phyloP scores from a whole-genome alignment of 2,329 filamentous ascomycete genomes.

The Colletotrichum sp. region DNA sequence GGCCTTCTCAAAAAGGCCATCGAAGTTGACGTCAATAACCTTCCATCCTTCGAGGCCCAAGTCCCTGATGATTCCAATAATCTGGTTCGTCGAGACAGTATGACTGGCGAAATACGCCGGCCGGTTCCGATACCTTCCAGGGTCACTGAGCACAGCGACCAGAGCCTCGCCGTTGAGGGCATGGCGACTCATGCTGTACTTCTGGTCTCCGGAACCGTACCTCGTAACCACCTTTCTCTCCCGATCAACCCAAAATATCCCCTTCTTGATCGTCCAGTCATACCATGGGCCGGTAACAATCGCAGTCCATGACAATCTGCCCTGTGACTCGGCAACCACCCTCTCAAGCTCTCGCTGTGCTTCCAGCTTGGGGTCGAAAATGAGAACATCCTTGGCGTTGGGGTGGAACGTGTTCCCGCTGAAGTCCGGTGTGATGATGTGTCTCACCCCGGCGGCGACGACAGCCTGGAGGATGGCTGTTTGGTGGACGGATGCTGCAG shows the following conservation, averaged over 20 bases:
- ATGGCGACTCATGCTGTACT: slow-evolving; percentile 1
- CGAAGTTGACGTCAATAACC: not conserved
- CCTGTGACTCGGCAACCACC: not conserved
- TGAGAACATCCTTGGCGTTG: slow-evolving; percentile 4
- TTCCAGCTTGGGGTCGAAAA: slow-evolving; percentile 20
- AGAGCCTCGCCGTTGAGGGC: slow-evolving; percentile 10
- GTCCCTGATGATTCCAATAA: not conserved
- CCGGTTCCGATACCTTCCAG: not conserved
- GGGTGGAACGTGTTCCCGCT: slow-evolving; percentile 24
- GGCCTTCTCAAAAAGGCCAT: not conserved
- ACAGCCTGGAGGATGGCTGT: slow-evolving; percentile 21
- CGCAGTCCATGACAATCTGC: slow-evolving; percentile 23
- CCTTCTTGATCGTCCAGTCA: slow-evolving; percentile 24
- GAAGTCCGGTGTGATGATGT: slow-evolving; percentile 26
- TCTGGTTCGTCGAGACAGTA: slow-evolving; percentile 7
- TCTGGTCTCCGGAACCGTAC: slow-evolving; percentile 8
- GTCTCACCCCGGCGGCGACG: slow-evolving; percentile 17
- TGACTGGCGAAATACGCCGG: slow-evolving; percentile 11
- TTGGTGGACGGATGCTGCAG: slow-evolving; percentile 23
- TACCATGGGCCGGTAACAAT: slow-evolving; percentile 24
- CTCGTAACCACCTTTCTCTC: slow-evolving; percentile 12
- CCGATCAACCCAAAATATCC: slow-evolving; percentile 23
- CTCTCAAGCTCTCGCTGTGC: slow-evolving; percentile 28
- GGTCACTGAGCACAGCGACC: slow-evolving; percentile 1
- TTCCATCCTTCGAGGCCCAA: not conserved